Evolutionary conservation across 148 eudicot species (phyloP).

Genomic region (Persicaria maculosa): DNA sequence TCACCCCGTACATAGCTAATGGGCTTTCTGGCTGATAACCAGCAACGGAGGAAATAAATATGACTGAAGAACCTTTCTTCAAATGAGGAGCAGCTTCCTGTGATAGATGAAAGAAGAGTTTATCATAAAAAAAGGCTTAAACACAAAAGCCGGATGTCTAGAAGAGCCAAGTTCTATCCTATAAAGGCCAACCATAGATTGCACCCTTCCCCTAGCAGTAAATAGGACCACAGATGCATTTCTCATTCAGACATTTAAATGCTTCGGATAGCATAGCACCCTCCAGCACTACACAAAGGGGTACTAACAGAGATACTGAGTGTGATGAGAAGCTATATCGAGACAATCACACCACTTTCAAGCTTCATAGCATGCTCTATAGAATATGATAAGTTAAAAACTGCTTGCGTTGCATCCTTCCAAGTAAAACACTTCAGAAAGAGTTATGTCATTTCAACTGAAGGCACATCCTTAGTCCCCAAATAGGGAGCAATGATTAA

Average conservation of each 20-base stretch:
- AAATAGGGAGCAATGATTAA: background rate
- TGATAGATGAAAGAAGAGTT: background rate
- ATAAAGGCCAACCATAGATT: background rate
- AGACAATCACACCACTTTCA: background rate
- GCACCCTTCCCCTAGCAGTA: background rate
- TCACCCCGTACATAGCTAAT: constrained; percentile 83
- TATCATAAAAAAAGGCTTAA: background rate
- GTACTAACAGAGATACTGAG: background rate
- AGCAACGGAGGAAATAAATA: constrained; percentile 65
- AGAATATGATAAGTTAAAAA: background rate
- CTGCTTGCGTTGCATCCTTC: background rate
- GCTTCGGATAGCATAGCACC: background rate
- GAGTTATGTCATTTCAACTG: background rate
- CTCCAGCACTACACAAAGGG: background rate
- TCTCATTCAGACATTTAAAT: background rate
- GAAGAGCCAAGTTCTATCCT: background rate
- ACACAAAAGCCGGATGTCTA: background rate
- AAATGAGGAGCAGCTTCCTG: constrained; percentile 90
- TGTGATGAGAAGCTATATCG: background rate
- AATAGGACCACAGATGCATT: background rate
- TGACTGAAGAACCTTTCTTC: constrained; percentile 59
- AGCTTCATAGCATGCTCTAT: background rate
- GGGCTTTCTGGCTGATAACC: constrained; percentile 47
- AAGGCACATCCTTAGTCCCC: background rate
- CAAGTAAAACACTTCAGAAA: background rate